A percentile compares a stretch with the other conserved stretches of the same genome.
phyloP scores from a whole-genome alignment of 2,329 filamentous ascomycete species.

The Colletotrichum liriopes region DNA sequence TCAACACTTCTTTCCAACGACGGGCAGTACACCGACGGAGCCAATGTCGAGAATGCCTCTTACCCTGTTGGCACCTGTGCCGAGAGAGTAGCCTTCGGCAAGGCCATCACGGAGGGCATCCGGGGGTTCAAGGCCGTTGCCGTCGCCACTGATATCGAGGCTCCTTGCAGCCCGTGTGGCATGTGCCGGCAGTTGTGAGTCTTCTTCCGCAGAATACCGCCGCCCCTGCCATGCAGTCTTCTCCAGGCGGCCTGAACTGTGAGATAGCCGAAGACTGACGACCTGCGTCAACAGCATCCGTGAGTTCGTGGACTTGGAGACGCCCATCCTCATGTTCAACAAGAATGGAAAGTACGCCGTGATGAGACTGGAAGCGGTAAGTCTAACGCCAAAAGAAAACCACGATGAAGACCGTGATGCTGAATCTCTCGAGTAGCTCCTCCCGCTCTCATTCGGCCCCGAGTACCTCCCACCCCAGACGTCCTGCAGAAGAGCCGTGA shows the following conservation, averaged over 20 bases:
- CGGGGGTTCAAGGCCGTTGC: conserved; percentile 82
- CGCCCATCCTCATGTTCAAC: conserved; percentile 94
- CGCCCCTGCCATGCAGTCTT: neutral
- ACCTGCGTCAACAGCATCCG: conserved; percentile 73
- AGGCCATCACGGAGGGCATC: conserved; percentile 77
- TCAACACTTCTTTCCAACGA: conserved; percentile 77
- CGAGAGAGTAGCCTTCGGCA: conserved; percentile 89
- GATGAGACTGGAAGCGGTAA: conserved; percentile 77
- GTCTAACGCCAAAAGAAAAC: conserved; percentile 39
- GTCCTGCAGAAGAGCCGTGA: conserved; percentile 41
- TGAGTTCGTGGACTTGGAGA: conserved; percentile 79
- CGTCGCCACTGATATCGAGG: conserved; percentile 84
- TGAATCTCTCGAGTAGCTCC: conserved; percentile 63
- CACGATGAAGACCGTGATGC: neutral
- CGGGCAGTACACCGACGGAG: conserved; percentile 77
- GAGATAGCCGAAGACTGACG: conserved; percentile 13
- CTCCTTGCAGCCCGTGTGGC: conserved; percentile 85
- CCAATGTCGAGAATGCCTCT: conserved; percentile 93
- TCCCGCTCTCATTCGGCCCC: conserved; percentile 79
- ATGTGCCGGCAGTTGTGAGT: conserved; percentile 95
- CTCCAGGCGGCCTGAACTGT: neutral
- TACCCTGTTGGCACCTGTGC: conserved; percentile 98
- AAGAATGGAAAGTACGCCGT: conserved; percentile 81
- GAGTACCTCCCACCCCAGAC: conserved; percentile 66
- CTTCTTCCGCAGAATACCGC: conserved; percentile 3